phyloP scores from a whole-genome alignment of 345 rosid species.

The Streptanthus diversifolius region DNA sequence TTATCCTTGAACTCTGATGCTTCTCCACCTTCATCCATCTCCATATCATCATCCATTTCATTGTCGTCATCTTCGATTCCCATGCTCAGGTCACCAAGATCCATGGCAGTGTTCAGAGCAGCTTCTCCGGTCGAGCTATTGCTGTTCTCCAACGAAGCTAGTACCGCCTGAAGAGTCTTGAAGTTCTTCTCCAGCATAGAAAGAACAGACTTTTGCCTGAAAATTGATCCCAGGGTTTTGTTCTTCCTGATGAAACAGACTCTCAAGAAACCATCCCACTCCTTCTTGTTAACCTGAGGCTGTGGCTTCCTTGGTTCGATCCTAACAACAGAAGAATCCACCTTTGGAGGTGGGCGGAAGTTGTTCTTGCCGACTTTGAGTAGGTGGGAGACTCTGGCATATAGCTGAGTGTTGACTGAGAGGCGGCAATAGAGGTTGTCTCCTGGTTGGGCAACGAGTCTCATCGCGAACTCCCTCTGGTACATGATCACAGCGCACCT shows the following conservation, averaged over 20 bases:
- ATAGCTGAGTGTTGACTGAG: slow-evolving; percentile 75
- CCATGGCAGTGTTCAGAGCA: not conserved
- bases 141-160: slow-evolving; percentile 29
- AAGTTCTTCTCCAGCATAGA: slow-evolving; percentile 72
- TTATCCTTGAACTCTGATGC: slow-evolving; percentile 65
- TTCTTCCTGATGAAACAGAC: slow-evolving; percentile 89
- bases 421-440: slow-evolving; percentile 83
- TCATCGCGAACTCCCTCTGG: slow-evolving; percentile 94
- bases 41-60: slow-evolving; percentile 42
- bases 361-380: slow-evolving; percentile 95
- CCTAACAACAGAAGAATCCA: slow-evolving; percentile 90
- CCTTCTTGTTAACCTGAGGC: slow-evolving; percentile 62
- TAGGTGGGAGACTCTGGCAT: slow-evolving; percentile 81
- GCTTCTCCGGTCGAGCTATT: slow-evolving; percentile 27
- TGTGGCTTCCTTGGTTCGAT: slow-evolving; percentile 78
- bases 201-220: slow-evolving; percentile 66
- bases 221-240: slow-evolving; percentile 79
- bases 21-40: slow-evolving; percentile 48
- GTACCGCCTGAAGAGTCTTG: slow-evolving; percentile 69
- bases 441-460: slow-evolving; percentile 85
- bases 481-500: slow-evolving; percentile 92
- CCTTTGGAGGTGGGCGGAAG: slow-evolving; percentile 93
- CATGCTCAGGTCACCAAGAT: slow-evolving; percentile 47
- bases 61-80: slow-evolving; percentile 41
- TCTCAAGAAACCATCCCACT: slow-evolving; percentile 86